A percentile compares a stretch with the other conserved stretches of the same genome.
These are phyloP conservation scores for Eimeria brunetti DNA, from an alignment of 169 alveolate species.

Conservation along the genomic window DNA sequence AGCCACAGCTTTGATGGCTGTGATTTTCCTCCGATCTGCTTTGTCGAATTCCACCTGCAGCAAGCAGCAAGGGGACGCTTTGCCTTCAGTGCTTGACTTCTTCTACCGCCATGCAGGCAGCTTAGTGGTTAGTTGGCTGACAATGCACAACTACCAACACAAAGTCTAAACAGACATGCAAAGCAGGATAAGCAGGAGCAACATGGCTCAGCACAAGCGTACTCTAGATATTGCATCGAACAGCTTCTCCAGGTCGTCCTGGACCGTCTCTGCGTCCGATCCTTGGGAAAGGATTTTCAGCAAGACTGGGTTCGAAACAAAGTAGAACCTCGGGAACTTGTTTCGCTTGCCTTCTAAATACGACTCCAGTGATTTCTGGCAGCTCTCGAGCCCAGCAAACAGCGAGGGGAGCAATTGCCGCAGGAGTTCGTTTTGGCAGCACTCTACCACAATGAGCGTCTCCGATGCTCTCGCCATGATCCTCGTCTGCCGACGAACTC, in stretches of 20 bases:
- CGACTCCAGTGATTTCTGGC: slow-evolving; percentile 96
- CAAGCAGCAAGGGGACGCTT: neutral
- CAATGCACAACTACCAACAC: neutral
- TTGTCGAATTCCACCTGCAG: slow-evolving; percentile 83
- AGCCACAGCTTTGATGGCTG: slow-evolving; percentile 87
- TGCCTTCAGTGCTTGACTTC: neutral
- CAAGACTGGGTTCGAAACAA: slow-evolving; percentile 96
- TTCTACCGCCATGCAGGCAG: neutral
- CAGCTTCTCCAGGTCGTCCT: slow-evolving; percentile 96
- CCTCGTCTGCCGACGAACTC: slow-evolving; percentile 83
- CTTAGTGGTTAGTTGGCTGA: neutral
- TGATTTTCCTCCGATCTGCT: slow-evolving; percentile 92
- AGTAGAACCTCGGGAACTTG: slow-evolving; percentile 98
- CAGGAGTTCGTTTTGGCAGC: slow-evolving; percentile 97
- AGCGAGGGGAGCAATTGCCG: slow-evolving; percentile 95
- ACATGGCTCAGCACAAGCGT: slow-evolving; percentile 9
- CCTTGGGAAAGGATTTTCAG: slow-evolving; percentile 97
- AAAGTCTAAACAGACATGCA: too few relatives aligned
- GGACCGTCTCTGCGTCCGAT: slow-evolving; percentile 96
- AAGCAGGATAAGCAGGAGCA: neutral
- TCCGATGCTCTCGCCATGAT: slow-evolving; percentile 97
- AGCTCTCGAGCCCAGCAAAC: slow-evolving; percentile 95
- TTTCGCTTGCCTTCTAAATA: slow-evolving; percentile 98
- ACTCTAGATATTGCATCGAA: slow-evolving; percentile 97
- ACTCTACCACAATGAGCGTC: slow-evolving; percentile 94